Conservation (phyloP, 106 monocot species). For the Dendrobium chrysotoxum region DNA sequence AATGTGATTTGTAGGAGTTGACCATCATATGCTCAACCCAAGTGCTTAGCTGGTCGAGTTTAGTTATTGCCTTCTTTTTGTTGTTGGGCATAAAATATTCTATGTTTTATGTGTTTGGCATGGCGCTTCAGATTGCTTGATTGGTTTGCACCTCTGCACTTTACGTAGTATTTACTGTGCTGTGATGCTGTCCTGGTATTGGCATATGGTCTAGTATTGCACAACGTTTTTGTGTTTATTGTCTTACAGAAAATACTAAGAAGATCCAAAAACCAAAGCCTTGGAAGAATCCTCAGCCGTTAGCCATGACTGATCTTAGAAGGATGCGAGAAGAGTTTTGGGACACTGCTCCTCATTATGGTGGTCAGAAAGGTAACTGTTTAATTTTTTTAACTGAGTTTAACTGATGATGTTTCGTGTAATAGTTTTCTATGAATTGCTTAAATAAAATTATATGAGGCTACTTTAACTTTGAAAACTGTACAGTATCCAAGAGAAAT, state of each 20-base stretch:
- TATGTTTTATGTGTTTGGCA: background rate
- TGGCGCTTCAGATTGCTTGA: background rate
- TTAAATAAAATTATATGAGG: background rate
- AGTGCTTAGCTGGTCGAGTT: background rate
- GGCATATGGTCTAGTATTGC: background rate
- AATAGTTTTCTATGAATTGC: background rate
- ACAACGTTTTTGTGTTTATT: background rate
- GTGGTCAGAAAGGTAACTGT: slow-evolving; percentile 57
- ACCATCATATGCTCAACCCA: too few species aligned
- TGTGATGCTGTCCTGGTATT: background rate
- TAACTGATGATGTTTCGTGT: background rate
- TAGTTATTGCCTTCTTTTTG: background rate
- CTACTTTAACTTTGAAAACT: background rate
- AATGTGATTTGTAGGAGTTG: too few species aligned
- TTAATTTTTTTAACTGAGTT: background rate
- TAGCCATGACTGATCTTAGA: slow-evolving; percentile 35
- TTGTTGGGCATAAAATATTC: background rate
- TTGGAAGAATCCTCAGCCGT: slow-evolving; percentile 60
- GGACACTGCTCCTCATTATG: slow-evolving; percentile 82
- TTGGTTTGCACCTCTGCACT: background rate
- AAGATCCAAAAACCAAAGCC: slow-evolving; percentile 61
- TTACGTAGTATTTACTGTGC: background rate
- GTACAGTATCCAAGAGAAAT: background rate
- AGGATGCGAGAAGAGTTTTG: slow-evolving; percentile 81
- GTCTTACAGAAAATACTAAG: slow-evolving; percentile 30